A percentile compares a stretch with the other conserved stretches of the same genome.
Evolutionary conservation across 208 protist species (phyloP).

Genomic region (Trypanosoma grayi): DNA sequence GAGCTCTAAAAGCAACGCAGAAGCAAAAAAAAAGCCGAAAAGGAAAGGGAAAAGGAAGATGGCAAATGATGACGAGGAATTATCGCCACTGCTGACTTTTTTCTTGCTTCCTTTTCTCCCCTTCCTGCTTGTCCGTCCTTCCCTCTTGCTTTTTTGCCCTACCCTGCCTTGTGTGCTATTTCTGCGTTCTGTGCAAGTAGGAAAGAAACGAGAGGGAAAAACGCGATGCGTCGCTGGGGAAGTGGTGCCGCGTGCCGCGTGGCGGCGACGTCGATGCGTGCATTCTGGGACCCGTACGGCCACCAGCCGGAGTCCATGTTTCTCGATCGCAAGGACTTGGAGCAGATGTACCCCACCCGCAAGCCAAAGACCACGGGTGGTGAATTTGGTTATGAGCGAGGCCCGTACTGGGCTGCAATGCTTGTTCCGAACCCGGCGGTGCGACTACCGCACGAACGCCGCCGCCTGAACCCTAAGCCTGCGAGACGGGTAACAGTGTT

Average conservation of each 20-base stretch:
- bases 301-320: conserved; percentile 89
- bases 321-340: conserved; percentile 86
- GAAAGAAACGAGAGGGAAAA: background rate
- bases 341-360: conserved; percentile 89
- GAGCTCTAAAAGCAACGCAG: no score
- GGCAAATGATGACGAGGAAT: no score
- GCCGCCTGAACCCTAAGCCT: conserved; percentile 86
- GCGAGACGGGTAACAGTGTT: conserved; percentile 88
- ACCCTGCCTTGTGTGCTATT: no score
- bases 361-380: conserved; percentile 88
- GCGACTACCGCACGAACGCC: conserved; percentile 83
- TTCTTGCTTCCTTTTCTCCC: no score
- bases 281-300: conserved; percentile 87
- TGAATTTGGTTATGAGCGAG: conserved; percentile 88
- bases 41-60: conserved; percentile 1
- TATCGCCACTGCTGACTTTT: no score
- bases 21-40: conserved; percentile 1
- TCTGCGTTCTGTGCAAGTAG: background rate
- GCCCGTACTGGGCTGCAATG: conserved; percentile 87
- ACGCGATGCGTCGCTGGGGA: conserved; percentile 43
- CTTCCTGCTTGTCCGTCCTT: no score
- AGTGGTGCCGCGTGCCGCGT: conserved; percentile 18
- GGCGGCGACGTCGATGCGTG: conserved; percentile 30
- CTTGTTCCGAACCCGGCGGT: conserved; percentile 88
- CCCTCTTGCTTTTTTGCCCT: no score